phyloP scores from a whole-genome alignment of 768 basidiomycete genomes.

The Rhizopogon salebrosus region DNA sequence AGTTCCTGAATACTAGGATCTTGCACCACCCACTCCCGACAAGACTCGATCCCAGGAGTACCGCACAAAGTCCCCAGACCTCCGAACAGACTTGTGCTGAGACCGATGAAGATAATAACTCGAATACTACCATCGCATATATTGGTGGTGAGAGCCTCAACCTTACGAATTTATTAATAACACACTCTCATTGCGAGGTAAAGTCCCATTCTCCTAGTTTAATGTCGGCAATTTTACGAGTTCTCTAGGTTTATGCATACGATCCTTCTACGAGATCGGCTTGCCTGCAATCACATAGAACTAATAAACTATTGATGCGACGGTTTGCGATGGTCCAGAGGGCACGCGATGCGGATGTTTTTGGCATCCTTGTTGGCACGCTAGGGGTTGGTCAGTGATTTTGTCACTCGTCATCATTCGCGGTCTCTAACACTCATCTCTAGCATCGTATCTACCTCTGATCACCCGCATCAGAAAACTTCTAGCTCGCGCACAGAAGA shows the following conservation, averaged over 20 bases:
- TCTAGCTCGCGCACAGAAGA: slow-evolving; percentile 67
- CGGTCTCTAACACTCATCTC: not conserved
- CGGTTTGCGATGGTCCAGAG: slow-evolving; percentile 84
- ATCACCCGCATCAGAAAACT: slow-evolving; percentile 75
- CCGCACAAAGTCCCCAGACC: not conserved
- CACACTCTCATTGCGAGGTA: slow-evolving; percentile 63
- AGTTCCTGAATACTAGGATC: slow-evolving; percentile 16
- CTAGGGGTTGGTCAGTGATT: slow-evolving; percentile 70
- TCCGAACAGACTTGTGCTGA: not conserved
- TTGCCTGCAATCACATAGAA: slow-evolving; percentile 56
- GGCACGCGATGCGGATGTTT: slow-evolving; percentile 88
- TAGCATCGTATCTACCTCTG: slow-evolving; percentile 82
- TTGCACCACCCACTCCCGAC: slow-evolving; percentile 33
- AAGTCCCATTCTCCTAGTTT: slow-evolving; percentile 8
- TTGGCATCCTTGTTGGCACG: slow-evolving; percentile 93
- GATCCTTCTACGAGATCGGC: slow-evolving; percentile 48
- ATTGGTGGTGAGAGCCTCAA: slow-evolving; percentile 78
- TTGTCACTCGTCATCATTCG: not conserved
- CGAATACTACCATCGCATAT: slow-evolving; percentile 36
- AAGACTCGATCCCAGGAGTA: slow-evolving; percentile 14
- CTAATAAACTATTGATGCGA: slow-evolving; percentile 84
- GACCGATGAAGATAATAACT: not conserved
- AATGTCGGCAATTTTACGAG: not conserved
- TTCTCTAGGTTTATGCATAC: slow-evolving; percentile 69
- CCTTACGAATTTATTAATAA: slow-evolving; percentile 83